Conservation (phyloP, 1,284 basidiomycete genomes). For the Phellopilus nigrolimitatus region DNA sequence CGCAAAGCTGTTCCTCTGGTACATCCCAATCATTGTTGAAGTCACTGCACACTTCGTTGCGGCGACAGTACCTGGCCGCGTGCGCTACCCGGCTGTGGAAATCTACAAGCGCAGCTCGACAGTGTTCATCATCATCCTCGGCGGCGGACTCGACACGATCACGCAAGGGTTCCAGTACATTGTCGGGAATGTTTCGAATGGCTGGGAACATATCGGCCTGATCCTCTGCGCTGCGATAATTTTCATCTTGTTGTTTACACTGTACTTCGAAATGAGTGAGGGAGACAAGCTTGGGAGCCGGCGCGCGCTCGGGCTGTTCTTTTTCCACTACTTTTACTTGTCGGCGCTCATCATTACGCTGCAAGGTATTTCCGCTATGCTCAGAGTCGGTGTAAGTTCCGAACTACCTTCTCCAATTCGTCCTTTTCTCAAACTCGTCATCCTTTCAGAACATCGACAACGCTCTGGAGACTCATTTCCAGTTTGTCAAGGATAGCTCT, state of each 20-base stretch:
- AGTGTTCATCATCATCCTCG: conserved; percentile 20
- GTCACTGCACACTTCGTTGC: conserved; percentile 19
- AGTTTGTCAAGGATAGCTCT: conserved; percentile 4
- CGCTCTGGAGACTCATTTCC: conserved; percentile 11
- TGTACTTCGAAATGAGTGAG: conserved; percentile 18
- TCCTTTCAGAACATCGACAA: conserved; percentile 10
- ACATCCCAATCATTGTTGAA: conserved; percentile 20
- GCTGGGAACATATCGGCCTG: conserved; percentile 8
- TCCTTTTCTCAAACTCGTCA: neutral
- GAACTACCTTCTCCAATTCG: neutral
- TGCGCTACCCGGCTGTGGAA: conserved; percentile 17
- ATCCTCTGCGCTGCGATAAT: conserved; percentile 19
- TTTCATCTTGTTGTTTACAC: conserved; percentile 15
- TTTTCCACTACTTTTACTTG: conserved; percentile 18
- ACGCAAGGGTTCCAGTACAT: conserved; percentile 21
- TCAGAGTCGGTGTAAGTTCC: conserved; percentile 10
- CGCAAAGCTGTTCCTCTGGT: conserved; percentile 21
- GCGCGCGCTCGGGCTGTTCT: conserved; percentile 13
- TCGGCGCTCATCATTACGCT: conserved; percentile 19
- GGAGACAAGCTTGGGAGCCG: conserved; percentile 14
- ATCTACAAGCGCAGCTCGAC: conserved; percentile 18
- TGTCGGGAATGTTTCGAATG: conserved; percentile 18
- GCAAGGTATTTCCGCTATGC: conserved; percentile 17
- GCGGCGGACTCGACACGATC: conserved; percentile 21
- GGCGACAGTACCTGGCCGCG: conserved; percentile 11